phyloP scores from a whole-genome alignment of 2,329 filamentous ascomycete genomes.

The Colletotrichum camelliae region DNA sequence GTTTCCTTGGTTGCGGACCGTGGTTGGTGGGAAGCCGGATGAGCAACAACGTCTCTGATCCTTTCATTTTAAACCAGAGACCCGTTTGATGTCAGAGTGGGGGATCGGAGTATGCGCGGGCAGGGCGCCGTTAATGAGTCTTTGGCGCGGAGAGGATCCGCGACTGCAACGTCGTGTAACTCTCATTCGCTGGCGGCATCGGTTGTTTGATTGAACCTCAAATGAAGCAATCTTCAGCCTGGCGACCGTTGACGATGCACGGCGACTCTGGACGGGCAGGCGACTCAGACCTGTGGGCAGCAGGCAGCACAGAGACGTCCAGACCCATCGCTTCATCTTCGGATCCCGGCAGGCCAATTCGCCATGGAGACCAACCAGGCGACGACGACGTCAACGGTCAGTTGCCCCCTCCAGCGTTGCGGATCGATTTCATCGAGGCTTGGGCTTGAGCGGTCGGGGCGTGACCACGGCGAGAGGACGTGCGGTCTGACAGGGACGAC shows the following conservation, averaged over 20 bases:
- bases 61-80: conserved; percentile 21
- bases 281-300: neutral
- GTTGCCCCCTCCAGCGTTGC: neutral
- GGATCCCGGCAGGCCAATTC: neutral
- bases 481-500: conserved; percentile 14
- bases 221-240: conserved; percentile 18
- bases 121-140: neutral
- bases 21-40: conserved; percentile 15
- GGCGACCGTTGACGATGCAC: neutral
- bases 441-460: neutral
- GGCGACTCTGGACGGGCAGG: neutral
- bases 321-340: neutral
- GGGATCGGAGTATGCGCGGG: conserved; percentile 7
- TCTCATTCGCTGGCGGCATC: conserved; percentile 9
- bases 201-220: conserved; percentile 14
- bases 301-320: neutral
- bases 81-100: conserved; percentile 20
- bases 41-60: conserved; percentile 5
- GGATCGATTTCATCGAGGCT: conserved; percentile 16
- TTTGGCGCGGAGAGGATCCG: conserved; percentile 14
- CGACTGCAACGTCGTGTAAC: conserved; percentile 16
- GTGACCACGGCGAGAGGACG: conserved; percentile 4
- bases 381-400: neutral
- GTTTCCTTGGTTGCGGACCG: conserved; percentile 9
- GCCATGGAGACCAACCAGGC: neutral